phyloP scores from a whole-genome alignment of 495 filamentous ascomycete species.

The Pyrenula massariospora region DNA sequence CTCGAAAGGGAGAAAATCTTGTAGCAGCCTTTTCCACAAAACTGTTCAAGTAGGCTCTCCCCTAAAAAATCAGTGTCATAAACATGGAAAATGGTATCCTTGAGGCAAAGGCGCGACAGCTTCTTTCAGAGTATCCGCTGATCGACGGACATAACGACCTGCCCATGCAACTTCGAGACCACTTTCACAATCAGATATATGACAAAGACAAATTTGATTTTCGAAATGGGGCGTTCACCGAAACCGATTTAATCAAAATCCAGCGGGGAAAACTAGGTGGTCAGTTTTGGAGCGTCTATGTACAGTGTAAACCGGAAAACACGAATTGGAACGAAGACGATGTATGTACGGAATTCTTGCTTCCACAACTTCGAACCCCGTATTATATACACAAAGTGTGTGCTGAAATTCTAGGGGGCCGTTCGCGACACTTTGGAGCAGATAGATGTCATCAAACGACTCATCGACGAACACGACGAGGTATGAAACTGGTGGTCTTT shows the following conservation, averaged over 20 bases:
- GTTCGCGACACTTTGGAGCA: constrained; percentile 70
- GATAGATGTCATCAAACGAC: constrained; percentile 70
- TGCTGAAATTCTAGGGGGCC: no score
- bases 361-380: no score
- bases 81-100: no score
- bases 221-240: constrained; percentile 51
- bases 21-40: no score
- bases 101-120: no score
- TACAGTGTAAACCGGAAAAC: constrained; percentile 58
- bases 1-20: no score
- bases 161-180: constrained; percentile 56
- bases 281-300: constrained; percentile 86
- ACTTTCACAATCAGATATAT: constrained; percentile 71
- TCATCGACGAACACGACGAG: constrained; percentile 55
- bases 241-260: constrained; percentile 67
- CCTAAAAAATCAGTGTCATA: no score
- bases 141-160: constrained; percentile 94
- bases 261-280: constrained; percentile 40
- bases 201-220: constrained; percentile 49
- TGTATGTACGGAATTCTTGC: constrained; percentile 52
- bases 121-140: no score
- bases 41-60: no score
- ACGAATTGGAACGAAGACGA: constrained; percentile 55
- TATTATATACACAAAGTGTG: no score
- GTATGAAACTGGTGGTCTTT: no score